Conservation (phyloP, 2,329 filamentous ascomycete genomes). For the Sporothrix variecibatus region DNA sequence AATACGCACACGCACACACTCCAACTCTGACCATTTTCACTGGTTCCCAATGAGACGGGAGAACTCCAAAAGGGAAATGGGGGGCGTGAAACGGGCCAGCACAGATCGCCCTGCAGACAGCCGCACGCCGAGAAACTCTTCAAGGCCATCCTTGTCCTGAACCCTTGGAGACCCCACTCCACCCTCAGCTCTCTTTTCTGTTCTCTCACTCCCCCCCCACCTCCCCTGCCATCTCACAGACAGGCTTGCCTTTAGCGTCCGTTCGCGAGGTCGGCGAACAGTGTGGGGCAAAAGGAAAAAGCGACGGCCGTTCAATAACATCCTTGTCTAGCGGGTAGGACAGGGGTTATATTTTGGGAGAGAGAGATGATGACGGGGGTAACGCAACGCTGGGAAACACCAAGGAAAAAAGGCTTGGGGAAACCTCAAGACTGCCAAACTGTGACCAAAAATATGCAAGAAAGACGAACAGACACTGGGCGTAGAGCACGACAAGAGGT, state of each 20-base stretch:
- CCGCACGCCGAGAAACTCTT: constrained; percentile 20
- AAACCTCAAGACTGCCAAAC: too few relatives aligned
- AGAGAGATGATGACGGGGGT: neutral
- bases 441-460: neutral
- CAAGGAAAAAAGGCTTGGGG: neutral
- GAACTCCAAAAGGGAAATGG: neutral
- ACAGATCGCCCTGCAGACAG: constrained; percentile 14
- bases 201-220: neutral
- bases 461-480: neutral
- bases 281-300: constrained; percentile 19
- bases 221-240: neutral
- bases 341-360: neutral
- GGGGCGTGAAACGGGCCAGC: constrained; percentile 14
- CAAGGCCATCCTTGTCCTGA: constrained; percentile 18
- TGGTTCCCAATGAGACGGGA: neutral
- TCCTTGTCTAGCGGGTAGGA: neutral
- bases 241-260: neutral
- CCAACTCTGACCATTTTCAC: neutral
- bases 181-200: neutral
- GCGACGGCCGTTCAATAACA: constrained; percentile 15
- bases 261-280: constrained; percentile 27
- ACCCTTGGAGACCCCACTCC: neutral
- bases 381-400: neutral
- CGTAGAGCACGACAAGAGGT: too few relatives aligned
- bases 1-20: neutral